Base-by-base conservation (phyloP, 108 stramenopile species). In the Skeletonema costatum region DNA sequence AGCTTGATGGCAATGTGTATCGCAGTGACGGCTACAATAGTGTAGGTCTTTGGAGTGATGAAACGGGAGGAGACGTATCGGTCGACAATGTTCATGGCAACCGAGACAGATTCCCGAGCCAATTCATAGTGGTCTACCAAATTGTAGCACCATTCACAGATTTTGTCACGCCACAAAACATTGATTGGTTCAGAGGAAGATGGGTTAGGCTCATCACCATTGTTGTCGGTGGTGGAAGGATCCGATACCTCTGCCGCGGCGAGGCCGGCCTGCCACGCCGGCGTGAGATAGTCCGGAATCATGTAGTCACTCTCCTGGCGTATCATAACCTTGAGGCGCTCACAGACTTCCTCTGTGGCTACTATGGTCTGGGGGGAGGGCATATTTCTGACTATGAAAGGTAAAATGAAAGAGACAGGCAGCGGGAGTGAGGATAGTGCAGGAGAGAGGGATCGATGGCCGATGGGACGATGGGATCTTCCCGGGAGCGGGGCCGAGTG, bases 101-200 rank as follows among this genome's bases (percentile, higher is more conserved):
- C 60, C 12, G 78, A 61, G 1, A 90, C 90, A 48, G 83, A 77
- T 39, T 87, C 87, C 31, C 91, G 75, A 61, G 89, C 86, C 33
- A 87, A 62, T 16, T 70, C 78, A 70, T 89, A 92, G 78, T 89
- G 87, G 53, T 92, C 91, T 21, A 92, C 73, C 13, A 92, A 84
- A 33, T 84, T 78, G 67, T 85, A 91, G 30, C 78, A 81, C 90
- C 90, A 91, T 70, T 91, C 88, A 66, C 85, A 89, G 5, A 91
- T 91, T 62, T 80, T 88, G 13, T 81, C 66, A 39, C 90, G 69
- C 90, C 90, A 90, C 60, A 80, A 80, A 46, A 75, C 78, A 60
- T 81, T 66, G 39, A 83, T 86, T 60, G 50, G 17, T n/a, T 19
- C 21, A 1, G 53, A 56, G 21, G 25, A 29, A 10, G 53, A 56